Conservation (phyloP, 2,329 filamentous ascomycete genomes). For the Alternaria gaisen region DNA sequence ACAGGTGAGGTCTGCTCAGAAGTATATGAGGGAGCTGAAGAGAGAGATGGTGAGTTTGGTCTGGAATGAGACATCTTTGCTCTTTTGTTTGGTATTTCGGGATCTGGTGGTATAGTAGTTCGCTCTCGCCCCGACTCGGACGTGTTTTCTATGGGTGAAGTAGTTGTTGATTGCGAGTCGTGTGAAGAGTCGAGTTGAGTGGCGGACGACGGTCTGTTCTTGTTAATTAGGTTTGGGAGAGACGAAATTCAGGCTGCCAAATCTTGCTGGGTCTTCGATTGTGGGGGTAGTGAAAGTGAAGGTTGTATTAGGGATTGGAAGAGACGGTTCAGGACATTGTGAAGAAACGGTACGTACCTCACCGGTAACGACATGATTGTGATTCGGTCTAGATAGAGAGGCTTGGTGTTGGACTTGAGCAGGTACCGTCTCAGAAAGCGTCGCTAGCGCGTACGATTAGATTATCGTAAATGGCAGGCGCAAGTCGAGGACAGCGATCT, state of each 20-base stretch:
- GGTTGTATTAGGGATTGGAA: neutral
- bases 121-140: no score
- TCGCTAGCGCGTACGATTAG: neutral
- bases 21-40: slow-evolving; percentile 13
- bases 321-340: neutral
- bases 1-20: slow-evolving; percentile 1
- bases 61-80: slow-evolving; percentile 16
- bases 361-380: slow-evolving; percentile 40
- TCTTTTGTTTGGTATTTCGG: slow-evolving; percentile 11
- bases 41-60: slow-evolving; percentile 22
- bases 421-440: neutral
- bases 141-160: neutral
- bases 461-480: neutral
- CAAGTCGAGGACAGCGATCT: neutral
- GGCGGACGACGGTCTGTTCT: slow-evolving; percentile 13
- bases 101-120: slow-evolving; percentile 4
- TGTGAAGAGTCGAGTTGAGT: neutral
- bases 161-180: neutral
- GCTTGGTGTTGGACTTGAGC: neutral
- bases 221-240: slow-evolving; percentile 2
- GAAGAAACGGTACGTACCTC: slow-evolving; percentile 29
- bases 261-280: neutral
- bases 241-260: neutral
- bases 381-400: neutral
- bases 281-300: neutral